A percentile compares a stretch with the other conserved stretches of the same genome.
Conservation (phyloP, 805 yeast genomes). For the Lipomyces japonicus region DNA sequence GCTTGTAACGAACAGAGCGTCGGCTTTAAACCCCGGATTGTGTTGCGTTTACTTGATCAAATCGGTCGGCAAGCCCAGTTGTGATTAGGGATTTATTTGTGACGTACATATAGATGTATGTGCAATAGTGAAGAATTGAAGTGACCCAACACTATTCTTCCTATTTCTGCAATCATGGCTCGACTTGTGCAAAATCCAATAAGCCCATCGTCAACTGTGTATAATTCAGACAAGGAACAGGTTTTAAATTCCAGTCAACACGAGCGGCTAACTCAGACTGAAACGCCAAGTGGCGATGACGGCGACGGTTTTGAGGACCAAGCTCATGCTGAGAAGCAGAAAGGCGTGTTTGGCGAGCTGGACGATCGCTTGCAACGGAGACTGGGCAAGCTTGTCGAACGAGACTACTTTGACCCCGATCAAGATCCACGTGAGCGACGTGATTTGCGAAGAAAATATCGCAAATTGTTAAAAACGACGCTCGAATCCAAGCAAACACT, state of each 20-base stretch:
- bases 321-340: slow-evolving; percentile 1
- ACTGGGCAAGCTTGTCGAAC: background rate
- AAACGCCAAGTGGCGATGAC: slow-evolving; percentile 3
- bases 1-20: too few species aligned
- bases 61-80: too few species aligned
- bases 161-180: slow-evolving; percentile 4
- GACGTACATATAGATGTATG: too few species aligned
- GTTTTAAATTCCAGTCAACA: too few species aligned
- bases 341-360: slow-evolving; percentile 1
- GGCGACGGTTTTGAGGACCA: background rate
- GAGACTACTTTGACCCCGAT: slow-evolving; percentile 10
- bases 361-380: background rate
- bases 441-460: slow-evolving; percentile 14
- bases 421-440: slow-evolving; percentile 18
- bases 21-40: too few species aligned
- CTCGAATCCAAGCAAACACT: slow-evolving; percentile 10
- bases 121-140: too few species aligned
- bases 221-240: background rate
- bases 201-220: background rate
- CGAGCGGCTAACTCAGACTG: too few species aligned
- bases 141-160: too few species aligned
- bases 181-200: background rate
- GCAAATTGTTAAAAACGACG: slow-evolving; percentile 13
- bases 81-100: too few species aligned
- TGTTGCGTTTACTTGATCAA: too few species aligned